These are phyloP conservation scores for Delitschia confertaspora DNA, from an alignment of 495 filamentous ascomycete genomes.

Conservation along the genomic window DNA sequence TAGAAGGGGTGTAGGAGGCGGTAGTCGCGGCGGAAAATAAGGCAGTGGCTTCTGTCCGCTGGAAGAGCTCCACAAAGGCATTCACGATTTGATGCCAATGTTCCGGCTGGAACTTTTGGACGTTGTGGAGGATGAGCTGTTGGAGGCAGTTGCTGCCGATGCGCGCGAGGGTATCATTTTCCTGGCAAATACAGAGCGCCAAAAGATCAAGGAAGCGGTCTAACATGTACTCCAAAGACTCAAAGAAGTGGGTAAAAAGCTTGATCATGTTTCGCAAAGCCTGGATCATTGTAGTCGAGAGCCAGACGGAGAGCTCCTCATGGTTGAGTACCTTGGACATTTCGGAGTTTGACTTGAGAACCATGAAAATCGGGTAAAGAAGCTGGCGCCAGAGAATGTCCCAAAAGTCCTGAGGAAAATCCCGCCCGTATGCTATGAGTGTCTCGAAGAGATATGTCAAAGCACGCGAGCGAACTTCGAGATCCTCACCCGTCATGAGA, in stretches of 20 bases:
- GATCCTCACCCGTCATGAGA: conserved; percentile 95
- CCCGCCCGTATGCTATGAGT: conserved; percentile 77
- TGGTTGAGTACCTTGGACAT: conserved; percentile 89
- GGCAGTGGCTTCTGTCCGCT: conserved; percentile 85
- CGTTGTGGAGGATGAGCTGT: conserved; percentile 90
- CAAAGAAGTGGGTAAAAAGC: conserved; percentile 97
- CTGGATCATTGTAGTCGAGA: conserved; percentile 99
- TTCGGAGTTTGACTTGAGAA: conserved; percentile 88
- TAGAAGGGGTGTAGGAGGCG: conserved; percentile 31
- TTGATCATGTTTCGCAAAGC: conserved; percentile 96
- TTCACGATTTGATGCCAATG: conserved; percentile 94
- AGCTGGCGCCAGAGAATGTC: conserved; percentile 96
- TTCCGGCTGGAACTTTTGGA: conserved; percentile 72
- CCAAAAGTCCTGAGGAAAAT: conserved; percentile 93
- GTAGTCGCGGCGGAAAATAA: conserved; percentile 80
- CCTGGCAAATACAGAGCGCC: conserved; percentile 93
- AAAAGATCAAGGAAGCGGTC: conserved; percentile 88
- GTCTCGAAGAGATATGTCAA: conserved; percentile 94
- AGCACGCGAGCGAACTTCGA: conserved; percentile 87
- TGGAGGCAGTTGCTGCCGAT: conserved; percentile 98
- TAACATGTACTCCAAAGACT: conserved; percentile 90
- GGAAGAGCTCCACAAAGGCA: conserved; percentile 91
- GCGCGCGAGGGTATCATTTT: conserved; percentile 95
- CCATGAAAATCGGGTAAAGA: conserved; percentile 96
- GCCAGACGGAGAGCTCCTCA: conserved; percentile 96